Conservation (phyloP, 306 rosid species). For the Inga oerstediana region DNA sequence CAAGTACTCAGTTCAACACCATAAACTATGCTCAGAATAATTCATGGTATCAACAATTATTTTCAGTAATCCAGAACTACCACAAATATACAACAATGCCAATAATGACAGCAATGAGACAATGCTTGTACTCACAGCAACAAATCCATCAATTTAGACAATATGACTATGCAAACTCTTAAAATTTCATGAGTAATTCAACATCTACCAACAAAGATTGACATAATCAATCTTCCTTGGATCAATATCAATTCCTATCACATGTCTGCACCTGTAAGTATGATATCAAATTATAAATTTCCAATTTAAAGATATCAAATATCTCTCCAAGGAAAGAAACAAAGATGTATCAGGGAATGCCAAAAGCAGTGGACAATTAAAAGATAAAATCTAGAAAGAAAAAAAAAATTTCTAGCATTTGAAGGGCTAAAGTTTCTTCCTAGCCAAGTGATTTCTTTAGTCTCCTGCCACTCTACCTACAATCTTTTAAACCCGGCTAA, state of each 20-base stretch:
- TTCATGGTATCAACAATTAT: too few species aligned
- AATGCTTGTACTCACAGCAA: too few species aligned
- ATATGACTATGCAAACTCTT: too few species aligned
- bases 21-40: too few species aligned
- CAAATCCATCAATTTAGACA: too few species aligned
- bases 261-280: conserved; percentile 68
- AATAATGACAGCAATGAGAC: too few species aligned
- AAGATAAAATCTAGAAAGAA: not conserved
- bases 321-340: not conserved
- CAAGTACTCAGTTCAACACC: too few species aligned
- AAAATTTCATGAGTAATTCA: too few species aligned
- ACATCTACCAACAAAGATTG: too few species aligned
- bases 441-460: not conserved
- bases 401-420: not conserved
- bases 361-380: not conserved
- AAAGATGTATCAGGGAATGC: conserved; percentile 10
- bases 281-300: conserved; percentile 31
- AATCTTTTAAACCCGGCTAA: not conserved
- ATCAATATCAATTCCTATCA: conserved; percentile 85
- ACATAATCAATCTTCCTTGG: conserved; percentile 70
- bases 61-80: too few species aligned
- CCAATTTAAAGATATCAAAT: conserved; percentile 8
- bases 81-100: too few species aligned
- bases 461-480: not conserved
- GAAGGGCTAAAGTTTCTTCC: not conserved